A percentile compares a stretch with the other conserved stretches of the same genome.
Conservation (phyloP, 2,329 filamentous ascomycete genomes). For the Fusarium gaditjirri region DNA sequence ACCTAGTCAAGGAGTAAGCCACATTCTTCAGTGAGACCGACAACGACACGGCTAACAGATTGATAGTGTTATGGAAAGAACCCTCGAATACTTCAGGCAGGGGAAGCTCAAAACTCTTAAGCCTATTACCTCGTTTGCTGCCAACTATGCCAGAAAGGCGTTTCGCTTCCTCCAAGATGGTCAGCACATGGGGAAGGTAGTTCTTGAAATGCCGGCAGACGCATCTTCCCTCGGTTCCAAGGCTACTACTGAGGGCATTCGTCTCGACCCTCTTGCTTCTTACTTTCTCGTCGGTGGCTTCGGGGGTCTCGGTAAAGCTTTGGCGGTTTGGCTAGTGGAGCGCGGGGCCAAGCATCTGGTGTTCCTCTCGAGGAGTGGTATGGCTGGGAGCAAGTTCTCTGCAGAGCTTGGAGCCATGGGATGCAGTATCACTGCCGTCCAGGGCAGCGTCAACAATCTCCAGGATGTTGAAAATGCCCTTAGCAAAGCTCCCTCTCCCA, state of each 20-base stretch:
- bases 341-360: constrained; percentile 43
- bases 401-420: constrained; percentile 24
- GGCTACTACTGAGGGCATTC: no score
- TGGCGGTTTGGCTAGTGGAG: constrained; percentile 34
- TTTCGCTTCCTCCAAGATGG: constrained; percentile 35
- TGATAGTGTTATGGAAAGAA: constrained; percentile 11
- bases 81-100: constrained; percentile 11
- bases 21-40: no score
- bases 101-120: neutral
- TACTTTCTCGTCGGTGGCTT: constrained; percentile 43
- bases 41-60: no score
- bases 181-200: constrained; percentile 14
- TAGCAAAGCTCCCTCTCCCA: neutral
- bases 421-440: constrained; percentile 2
- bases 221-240: no score
- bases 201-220: neutral
- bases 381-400: constrained; percentile 15
- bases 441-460: constrained; percentile 4
- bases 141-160: constrained; percentile 1
- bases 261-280: neutral
- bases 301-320: constrained; percentile 37
- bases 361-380: constrained; percentile 45
- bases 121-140: constrained; percentile 5
- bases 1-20: neutral
- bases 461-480: constrained; percentile 24